A percentile compares a stretch with the other conserved stretches of the same genome.
phyloP scores from a whole-genome alignment of 2,329 filamentous ascomycete species.

The Alternaria triticimaculans region DNA sequence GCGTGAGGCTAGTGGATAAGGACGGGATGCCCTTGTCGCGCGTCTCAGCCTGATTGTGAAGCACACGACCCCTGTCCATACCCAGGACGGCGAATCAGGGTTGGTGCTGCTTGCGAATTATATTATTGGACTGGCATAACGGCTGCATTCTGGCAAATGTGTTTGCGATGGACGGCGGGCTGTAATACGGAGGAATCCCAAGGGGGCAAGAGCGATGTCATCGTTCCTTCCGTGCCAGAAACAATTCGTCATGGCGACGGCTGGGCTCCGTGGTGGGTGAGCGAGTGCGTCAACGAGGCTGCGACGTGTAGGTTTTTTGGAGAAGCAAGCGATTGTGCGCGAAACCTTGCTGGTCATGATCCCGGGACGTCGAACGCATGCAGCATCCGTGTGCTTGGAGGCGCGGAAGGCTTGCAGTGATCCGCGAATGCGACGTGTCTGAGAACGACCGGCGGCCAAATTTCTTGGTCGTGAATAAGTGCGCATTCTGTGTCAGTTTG shows the following conservation, averaged over 20 bases:
- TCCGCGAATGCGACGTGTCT: conserved; percentile 36
- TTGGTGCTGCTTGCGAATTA: conserved; percentile 26
- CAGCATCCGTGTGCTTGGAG: conserved; percentile 38
- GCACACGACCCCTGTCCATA: conserved; percentile 2
- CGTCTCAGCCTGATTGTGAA: conserved; percentile 35
- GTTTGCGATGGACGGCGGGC: conserved; percentile 18
- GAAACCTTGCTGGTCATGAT: conserved; percentile 30
- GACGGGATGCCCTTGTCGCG: conserved; percentile 22
- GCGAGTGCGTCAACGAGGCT: conserved; percentile 15
- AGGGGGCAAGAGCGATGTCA: conserved; percentile 24
- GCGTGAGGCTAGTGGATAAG: conserved; percentile 15
- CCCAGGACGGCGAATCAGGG: conserved; percentile 29
- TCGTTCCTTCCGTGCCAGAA: conserved; percentile 25
- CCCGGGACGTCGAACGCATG: conserved; percentile 37
- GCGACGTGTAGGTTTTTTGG: conserved; percentile 28
- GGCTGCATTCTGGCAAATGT: conserved; percentile 34
- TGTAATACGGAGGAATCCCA: conserved; percentile 26
- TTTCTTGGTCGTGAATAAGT: conserved; percentile 5
- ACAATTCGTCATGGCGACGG: conserved; percentile 13
- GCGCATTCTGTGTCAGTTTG: conserved; percentile 19
- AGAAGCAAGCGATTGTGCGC: conserved; percentile 35
- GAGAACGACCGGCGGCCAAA: conserved; percentile 22
- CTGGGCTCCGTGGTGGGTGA: conserved; percentile 2
- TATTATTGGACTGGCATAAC: conserved; percentile 39
- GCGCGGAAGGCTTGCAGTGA: conserved; percentile 43